Evolutionary conservation across 1,284 basidiomycete genomes (phyloP).

Genomic region (Cryptococcus neoformans): DNA sequence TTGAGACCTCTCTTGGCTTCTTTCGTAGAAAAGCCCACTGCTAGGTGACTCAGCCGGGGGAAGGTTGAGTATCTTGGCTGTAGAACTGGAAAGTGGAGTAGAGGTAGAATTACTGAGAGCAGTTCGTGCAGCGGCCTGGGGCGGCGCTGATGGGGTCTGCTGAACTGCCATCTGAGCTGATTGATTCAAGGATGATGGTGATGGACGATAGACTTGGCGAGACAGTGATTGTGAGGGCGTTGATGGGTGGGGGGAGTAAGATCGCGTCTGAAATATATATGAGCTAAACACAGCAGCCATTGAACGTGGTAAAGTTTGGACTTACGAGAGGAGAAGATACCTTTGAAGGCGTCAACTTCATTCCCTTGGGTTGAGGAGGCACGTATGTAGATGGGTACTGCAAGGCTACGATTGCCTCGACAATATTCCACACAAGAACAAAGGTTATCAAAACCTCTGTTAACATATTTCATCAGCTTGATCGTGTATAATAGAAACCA

Average conservation of each 20-base stretch:
- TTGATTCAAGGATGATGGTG: slow-evolving; percentile 4
- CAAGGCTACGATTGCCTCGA: slow-evolving; percentile 31
- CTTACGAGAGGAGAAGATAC: slow-evolving; percentile 41
- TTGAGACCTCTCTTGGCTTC: slow-evolving; percentile 1
- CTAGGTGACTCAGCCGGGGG: slow-evolving; percentile 12
- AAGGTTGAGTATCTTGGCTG: slow-evolving; percentile 32
- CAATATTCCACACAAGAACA: slow-evolving; percentile 28
- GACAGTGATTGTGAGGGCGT: background rate
- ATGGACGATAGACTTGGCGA: slow-evolving; percentile 2
- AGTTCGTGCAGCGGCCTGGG: too few relatives aligned
- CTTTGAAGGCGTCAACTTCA: slow-evolving; percentile 19
- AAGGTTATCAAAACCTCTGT: slow-evolving; percentile 25
- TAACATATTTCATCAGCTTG: background rate
- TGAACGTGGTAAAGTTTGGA: background rate
- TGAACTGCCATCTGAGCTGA: too few relatives aligned
- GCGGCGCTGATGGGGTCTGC: too few relatives aligned
- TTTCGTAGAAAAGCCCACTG: slow-evolving; percentile 35
- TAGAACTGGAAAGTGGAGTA: slow-evolving; percentile 28
- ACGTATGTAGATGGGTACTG: slow-evolving; percentile 21
- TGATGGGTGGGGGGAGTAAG: background rate
- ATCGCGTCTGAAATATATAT: background rate
- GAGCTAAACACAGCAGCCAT: background rate
- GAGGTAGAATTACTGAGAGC: background rate
- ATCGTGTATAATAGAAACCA: background rate
- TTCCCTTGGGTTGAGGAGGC: slow-evolving; percentile 16